These are phyloP conservation scores for Actinomucor elegans DNA, from an alignment of 371 early-diverging fungal genomes.

Conservation along the genomic window DNA sequence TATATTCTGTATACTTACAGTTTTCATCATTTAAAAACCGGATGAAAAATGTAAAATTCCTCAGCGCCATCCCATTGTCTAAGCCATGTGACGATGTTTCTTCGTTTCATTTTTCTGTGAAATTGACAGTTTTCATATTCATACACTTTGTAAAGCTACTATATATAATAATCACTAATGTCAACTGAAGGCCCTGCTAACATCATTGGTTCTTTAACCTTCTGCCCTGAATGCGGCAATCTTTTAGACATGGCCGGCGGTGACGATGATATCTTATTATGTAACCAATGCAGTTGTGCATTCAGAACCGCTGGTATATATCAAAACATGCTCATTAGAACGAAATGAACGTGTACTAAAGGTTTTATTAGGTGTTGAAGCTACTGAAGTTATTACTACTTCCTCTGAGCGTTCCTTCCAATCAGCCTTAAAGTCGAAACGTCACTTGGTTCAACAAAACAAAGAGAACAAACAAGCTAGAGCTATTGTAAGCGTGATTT, in stretches of 20 bases:
- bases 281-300: constrained; percentile 76
- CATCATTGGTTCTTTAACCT: constrained; percentile 70
- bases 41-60: too few species aligned
- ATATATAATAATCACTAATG: too few species aligned
- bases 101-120: too few species aligned
- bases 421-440: constrained; percentile 72
- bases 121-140: too few species aligned
- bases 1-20: too few species aligned
- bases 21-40: too few species aligned
- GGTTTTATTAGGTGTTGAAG: constrained; percentile 64
- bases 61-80: too few species aligned
- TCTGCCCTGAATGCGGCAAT: constrained; percentile 87
- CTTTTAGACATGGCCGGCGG: constrained; percentile 81
- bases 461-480: constrained; percentile 58
- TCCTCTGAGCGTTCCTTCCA: constrained; percentile 74
- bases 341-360: background rate
- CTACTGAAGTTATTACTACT: constrained; percentile 81
- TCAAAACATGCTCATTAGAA: background rate
- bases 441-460: constrained; percentile 65
- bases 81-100: too few species aligned
- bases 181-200: constrained; percentile 23
- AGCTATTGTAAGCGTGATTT: constrained; percentile 62
- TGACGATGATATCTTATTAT: constrained; percentile 72
- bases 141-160: too few species aligned
- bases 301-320: constrained; percentile 62